phyloP scores from a whole-genome alignment of 176 grass and related monocot species.

The Areca catechu region DNA sequence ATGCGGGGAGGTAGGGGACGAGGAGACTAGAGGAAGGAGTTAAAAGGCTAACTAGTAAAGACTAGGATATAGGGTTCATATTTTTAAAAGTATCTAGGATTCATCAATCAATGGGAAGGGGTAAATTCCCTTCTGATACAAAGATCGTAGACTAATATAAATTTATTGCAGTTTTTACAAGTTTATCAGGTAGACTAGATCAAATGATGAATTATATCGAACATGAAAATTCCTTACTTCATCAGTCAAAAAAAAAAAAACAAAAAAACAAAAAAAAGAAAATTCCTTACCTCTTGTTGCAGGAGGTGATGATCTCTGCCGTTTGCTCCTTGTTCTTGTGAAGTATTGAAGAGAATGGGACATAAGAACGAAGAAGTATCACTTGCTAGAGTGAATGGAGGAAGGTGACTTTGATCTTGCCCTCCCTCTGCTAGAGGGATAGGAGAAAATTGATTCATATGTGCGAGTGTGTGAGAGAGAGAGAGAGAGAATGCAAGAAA shows the following conservation, averaged over 20 bases:
- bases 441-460: slow-evolving; percentile 67
- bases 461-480: background rate
- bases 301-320: no score
- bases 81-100: slow-evolving; percentile 6
- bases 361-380: background rate
- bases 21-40: slow-evolving; percentile 1
- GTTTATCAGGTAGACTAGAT: no score
- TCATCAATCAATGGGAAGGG: background rate
- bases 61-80: slow-evolving; percentile 12
- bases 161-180: no score
- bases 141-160: background rate
- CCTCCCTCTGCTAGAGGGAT: slow-evolving; percentile 11
- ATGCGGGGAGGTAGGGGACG: slow-evolving; percentile 8
- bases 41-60: slow-evolving; percentile 23
- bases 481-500: slow-evolving; percentile 4
- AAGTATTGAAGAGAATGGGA: background rate
- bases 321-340: background rate
- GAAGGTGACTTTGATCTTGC: background rate
- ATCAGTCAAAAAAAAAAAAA: no score
- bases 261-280: no score
- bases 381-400: background rate
- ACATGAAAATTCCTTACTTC: slow-evolving; percentile 14
- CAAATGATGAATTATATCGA: background rate
- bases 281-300: background rate
- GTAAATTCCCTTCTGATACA: slow-evolving; percentile 19